Percentiles rank a stretch among this genome's conserved stretches.
Evolutionary conservation across 208 protist genomes (phyloP).

Genomic region (Leishmania major): DNA sequence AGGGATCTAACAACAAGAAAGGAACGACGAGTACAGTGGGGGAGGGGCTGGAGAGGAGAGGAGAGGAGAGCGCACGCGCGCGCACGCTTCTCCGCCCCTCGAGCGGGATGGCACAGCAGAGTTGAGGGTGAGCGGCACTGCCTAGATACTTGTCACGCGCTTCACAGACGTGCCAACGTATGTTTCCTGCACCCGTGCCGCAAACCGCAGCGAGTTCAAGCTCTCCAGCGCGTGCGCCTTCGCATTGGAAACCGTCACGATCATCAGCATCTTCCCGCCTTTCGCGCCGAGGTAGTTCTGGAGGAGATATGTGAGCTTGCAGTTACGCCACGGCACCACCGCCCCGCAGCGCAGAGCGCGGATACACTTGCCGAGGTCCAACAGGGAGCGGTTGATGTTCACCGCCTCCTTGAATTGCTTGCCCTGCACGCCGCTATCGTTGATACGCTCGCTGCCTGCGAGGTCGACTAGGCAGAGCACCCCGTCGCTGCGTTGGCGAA

Average conservation of each 20-base stretch:
- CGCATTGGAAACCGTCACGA: conserved; percentile 90
- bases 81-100: too few relatives aligned
- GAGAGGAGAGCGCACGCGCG: neutral
- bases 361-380: conserved; percentile 94
- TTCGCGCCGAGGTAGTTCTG: conserved; percentile 90
- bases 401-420: conserved; percentile 90
- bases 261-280: conserved; percentile 92
- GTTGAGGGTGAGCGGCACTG: neutral
- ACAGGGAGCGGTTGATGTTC: conserved; percentile 93
- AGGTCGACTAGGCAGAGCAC: conserved; percentile 93
- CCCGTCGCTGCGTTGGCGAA: conserved; percentile 79
- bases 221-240: conserved; percentile 75
- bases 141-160: conserved; percentile 66
- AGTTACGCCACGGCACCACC: conserved; percentile 92
- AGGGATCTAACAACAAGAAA: neutral
- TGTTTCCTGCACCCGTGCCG: conserved; percentile 88
- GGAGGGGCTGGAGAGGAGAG: neutral
- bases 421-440: conserved; percentile 88
- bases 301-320: conserved; percentile 91
- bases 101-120: neutral
- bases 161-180: conserved; percentile 83
- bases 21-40: neutral
- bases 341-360: conserved; percentile 65
- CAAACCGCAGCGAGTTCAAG: conserved; percentile 93
- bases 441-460: conserved; percentile 93